Conservation (phyloP, 1,139 yeast species). For the Hanseniaspora gamundiae region DNA sequence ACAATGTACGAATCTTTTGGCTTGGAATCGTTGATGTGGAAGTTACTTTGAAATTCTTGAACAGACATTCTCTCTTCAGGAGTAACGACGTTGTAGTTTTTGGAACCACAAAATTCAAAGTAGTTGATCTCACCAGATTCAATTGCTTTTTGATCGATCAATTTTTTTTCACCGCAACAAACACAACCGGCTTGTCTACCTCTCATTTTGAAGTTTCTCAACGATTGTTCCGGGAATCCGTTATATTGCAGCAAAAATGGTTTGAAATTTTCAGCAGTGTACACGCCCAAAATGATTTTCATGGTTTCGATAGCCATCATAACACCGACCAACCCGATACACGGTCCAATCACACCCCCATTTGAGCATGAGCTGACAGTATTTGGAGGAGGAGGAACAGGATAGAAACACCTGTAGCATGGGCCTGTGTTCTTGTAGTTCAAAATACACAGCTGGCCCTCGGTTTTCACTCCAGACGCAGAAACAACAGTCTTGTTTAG, state of each 20-base stretch:
- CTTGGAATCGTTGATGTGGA: slow-evolving; percentile 6
- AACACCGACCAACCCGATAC: slow-evolving; percentile 81
- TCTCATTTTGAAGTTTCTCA: slow-evolving; percentile 74
- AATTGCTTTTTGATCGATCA: slow-evolving; percentile 37
- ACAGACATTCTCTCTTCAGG: slow-evolving; percentile 39
- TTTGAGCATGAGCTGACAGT: slow-evolving; percentile 80
- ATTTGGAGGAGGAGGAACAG: slow-evolving; percentile 78
- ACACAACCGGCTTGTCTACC: slow-evolving; percentile 46
- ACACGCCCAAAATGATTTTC: slow-evolving; percentile 52
- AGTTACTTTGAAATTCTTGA: slow-evolving; percentile 27
- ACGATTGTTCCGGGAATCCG: slow-evolving; percentile 60
- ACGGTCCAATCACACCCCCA: slow-evolving; percentile 94
- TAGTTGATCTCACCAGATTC: slow-evolving; percentile 44
- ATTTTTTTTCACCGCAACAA: slow-evolving; percentile 46
- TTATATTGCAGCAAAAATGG: slow-evolving; percentile 65
- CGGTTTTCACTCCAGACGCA: slow-evolving; percentile 85
- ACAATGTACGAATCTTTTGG: slow-evolving; percentile 25
- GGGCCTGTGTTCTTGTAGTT: slow-evolving; percentile 68
- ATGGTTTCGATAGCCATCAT: slow-evolving; percentile 84
- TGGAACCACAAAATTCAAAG: slow-evolving; percentile 60
- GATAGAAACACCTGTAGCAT: slow-evolving; percentile 89
- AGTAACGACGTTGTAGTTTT: slow-evolving; percentile 35
- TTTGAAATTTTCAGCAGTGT: slow-evolving; percentile 38
- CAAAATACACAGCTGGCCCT: slow-evolving; percentile 75
- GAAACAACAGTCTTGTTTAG: slow-evolving; percentile 65